Base-by-base conservation (phyloP, 169 alveolate species). In the Eimeria falciformis region DNA sequence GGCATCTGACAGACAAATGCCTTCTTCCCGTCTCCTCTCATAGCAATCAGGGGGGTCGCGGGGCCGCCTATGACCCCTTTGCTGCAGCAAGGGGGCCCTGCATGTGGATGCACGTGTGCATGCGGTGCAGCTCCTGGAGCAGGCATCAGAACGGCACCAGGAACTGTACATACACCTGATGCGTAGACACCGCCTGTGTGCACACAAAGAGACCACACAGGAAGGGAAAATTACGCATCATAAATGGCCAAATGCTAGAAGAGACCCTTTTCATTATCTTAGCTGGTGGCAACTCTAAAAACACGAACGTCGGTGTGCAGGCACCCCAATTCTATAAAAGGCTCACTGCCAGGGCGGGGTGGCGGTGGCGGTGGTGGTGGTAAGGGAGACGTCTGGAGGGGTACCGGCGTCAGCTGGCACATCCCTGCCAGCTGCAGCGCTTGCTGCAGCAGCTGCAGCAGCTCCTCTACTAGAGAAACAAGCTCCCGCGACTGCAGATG, bases 361-460 rank as follows among this genome's bases (percentile, higher is more conserved):
- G 82, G 82, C 17, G 82, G 29, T 5, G 82, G 58, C 17, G 82
- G 82, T 56, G 47, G 47, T 14, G 21, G 23, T 4, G 29, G 40
- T 50, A n/a, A 71, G 0, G 29, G 82, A 7, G 56, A 5, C 1
- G 5, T 50, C 55, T 43, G 33, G 27, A 37, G 82, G 29, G 50
- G 58, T 33, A 40, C 40, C 12, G 23, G 77, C 56, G 29, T 50
- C n/a, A 7, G 50, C 29, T 21, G 37, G 25, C 7, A 17, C 56
- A n/a, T 27, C 5, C 40, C 56, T 71, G 82, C 82, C 25, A 71
- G 53, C 82, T 71, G 82, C 33, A 71, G 55, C 3, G 82, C 50
- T 18, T 71, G 82, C 56, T 71, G 82, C 82, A 71, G 82, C 58
- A 71, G 82, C 82, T n/a, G 82, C 82, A 71, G 82, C 56, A 71